These are phyloP conservation scores for Erucastrum elatum DNA, from an alignment of 345 rosid genomes.

Conservation along the genomic window DNA sequence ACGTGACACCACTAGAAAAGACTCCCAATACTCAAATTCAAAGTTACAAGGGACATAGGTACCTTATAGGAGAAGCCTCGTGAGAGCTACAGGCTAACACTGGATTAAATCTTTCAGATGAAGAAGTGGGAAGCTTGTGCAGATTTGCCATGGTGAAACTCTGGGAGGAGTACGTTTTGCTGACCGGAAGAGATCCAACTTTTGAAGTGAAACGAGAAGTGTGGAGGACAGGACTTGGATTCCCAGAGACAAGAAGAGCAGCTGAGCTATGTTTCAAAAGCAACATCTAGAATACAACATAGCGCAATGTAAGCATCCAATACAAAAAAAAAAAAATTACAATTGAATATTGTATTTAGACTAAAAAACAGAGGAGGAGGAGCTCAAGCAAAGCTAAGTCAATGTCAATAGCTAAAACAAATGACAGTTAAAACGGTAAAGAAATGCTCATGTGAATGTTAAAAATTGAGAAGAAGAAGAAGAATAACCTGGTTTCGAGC, in stretches of 20 bases:
- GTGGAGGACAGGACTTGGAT: constrained; percentile 15
- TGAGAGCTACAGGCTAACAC: constrained; percentile 38
- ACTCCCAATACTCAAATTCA: neutral
- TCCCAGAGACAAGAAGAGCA: constrained; percentile 21
- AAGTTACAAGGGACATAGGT: neutral
- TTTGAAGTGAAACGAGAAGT: constrained; percentile 1
- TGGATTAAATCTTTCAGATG: constrained; percentile 22
- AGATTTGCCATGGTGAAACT: constrained; percentile 32
- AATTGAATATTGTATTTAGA: neutral
- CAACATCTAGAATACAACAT: constrained; percentile 30
- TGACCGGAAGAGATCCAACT: constrained; percentile 17
- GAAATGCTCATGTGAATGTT: neutral
- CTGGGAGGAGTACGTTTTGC: neutral
- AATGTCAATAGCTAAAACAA: neutral
- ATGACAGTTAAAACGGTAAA: neutral
- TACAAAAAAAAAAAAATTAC: neutral
- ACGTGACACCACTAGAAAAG: no score
- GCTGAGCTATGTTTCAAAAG: constrained; percentile 37
- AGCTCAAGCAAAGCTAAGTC: neutral
- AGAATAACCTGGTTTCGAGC: constrained; percentile 24
- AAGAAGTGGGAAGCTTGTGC: constrained; percentile 1
- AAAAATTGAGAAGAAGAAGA: neutral
- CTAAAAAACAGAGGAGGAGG: neutral
- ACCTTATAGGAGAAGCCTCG: constrained; percentile 30
- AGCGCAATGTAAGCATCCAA: constrained; percentile 2